Evolutionary conservation across 176 grass and related monocot genomes (phyloP), one percentile per base, ranked within the genome.

Genomic region (Cymbopogon citratus): DNA sequence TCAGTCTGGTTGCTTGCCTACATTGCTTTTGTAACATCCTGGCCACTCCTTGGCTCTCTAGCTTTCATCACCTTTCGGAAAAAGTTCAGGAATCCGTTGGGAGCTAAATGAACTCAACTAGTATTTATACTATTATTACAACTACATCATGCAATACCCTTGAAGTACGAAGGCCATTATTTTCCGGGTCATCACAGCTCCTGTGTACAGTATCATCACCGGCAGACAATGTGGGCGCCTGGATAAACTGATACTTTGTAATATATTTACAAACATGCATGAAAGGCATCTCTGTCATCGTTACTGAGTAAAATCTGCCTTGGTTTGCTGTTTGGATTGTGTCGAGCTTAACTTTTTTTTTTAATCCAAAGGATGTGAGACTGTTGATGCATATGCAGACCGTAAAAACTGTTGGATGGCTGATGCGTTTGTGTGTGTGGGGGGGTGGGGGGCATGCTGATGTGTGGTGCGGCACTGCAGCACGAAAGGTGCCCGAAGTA

Each of bases 1-100:
- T 99, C 96, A 2, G 80, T 93, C 51, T 93, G 93, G 91, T 84
- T 99, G 80, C 87, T 99, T 35, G 96, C 87, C 25, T 99, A 99
- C 48, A 83, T 99, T 26, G 89, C 93, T 39, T 83, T 99, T 48
- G 73, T 87, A 41, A 93, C 93, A 26, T 93, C 87, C 44, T 99
- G 93, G 93, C 96, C 93, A 63, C 72, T 99, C 36, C 83, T 99
- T 35, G 91, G 93, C 49, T 90, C 96, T 34, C 49, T 91, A 48
- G 78, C 86, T 73, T 93, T 94, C 70, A 84, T 87, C 35, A 74
- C 78, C 24, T 95, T 93, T 36, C 93, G 77, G 49, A 95, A 93
- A 79, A 99, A 82, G 76, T 62, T 78, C 12, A 90, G 63, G 38
- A 86, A 89, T 76, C 81, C 63, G 14, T 75, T 82, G 28, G 13